Evolutionary conservation across 192 early-diverging fungal genomes (phyloP).

Genomic region (Mortierella alpina): DNA sequence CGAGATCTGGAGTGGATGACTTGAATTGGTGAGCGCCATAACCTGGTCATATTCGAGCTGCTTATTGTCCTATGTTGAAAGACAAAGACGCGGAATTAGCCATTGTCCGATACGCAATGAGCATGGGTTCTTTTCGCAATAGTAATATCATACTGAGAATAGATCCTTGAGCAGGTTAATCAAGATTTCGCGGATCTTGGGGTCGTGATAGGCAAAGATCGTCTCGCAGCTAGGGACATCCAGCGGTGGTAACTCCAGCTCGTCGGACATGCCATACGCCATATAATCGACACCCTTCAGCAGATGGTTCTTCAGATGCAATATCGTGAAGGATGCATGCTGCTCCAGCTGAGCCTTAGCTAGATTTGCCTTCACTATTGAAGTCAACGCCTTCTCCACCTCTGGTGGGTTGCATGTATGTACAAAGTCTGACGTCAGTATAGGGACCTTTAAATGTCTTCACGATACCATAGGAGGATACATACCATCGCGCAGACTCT

Average conservation of each 20-base stretch:
- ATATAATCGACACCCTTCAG: conserved; percentile 65
- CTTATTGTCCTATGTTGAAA: conserved; percentile 51
- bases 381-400: conserved; percentile 59
- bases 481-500: conserved; percentile 61
- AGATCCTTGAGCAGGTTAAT: conserved; percentile 64
- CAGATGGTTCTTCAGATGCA: conserved; percentile 60
- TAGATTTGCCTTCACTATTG: conserved; percentile 55
- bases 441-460: background rate
- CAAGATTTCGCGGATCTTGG: conserved; percentile 61
- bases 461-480: background rate
- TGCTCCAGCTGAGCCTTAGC: conserved; percentile 59
- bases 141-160: conserved; percentile 54
- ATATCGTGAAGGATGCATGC: conserved; percentile 57
- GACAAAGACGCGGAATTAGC: background rate
- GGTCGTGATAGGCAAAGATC: conserved; percentile 60
- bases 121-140: background rate
- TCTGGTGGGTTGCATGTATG: conserved; percentile 38
- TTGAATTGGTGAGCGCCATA: conserved; percentile 14
- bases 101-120: background rate
- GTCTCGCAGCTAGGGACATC: conserved; percentile 60
- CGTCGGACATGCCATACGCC: conserved; percentile 69
- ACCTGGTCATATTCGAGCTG: conserved; percentile 57
- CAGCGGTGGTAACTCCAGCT: conserved; percentile 64
- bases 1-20: conserved; percentile 24
- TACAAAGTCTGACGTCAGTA: background rate